These are phyloP conservation scores for Apiotrichum akiyoshidainum DNA, from an alignment of 1,284 basidiomycete species.

Conservation along the genomic window DNA sequence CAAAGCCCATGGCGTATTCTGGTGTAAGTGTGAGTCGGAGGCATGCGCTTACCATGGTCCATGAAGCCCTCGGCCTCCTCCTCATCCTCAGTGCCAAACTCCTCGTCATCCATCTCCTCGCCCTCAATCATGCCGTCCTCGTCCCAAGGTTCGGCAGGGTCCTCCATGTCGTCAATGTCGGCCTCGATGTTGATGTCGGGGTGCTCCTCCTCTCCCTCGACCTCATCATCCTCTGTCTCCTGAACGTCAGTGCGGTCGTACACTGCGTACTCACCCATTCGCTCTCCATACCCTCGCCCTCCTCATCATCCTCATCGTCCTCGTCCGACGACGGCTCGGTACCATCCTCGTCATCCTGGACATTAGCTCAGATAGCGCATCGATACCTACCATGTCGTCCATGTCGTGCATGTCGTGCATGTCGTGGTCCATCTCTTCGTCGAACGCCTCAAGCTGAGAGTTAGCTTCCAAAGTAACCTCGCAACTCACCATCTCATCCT, in stretches of 20 bases:
- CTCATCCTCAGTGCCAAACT: slow-evolving; percentile 38
- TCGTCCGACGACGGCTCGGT: slow-evolving; percentile 48
- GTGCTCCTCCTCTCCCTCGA: slow-evolving; percentile 36
- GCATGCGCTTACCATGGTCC: slow-evolving; percentile 58
- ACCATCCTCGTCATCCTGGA: slow-evolving; percentile 60
- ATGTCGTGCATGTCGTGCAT: slow-evolving; percentile 28
- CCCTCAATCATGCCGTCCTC: slow-evolving; percentile 55
- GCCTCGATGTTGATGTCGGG: slow-evolving; percentile 18
- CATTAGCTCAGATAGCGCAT: slow-evolving; percentile 7
- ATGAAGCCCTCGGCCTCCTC: slow-evolving; percentile 60
- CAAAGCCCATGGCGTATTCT: slow-evolving; percentile 23
- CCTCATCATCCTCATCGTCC: slow-evolving; percentile 51
- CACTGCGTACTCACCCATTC: slow-evolving; percentile 31
- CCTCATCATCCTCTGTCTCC: slow-evolving; percentile 36
- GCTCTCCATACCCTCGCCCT: slow-evolving; percentile 28
- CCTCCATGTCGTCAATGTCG: slow-evolving; percentile 29
- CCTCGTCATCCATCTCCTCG: slow-evolving; percentile 25
- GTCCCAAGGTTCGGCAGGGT: slow-evolving; percentile 31
- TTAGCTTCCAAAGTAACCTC: slow-evolving; percentile 2
- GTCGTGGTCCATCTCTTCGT: slow-evolving; percentile 36
- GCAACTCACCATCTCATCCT: slow-evolving; percentile 56
- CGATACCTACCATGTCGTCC: slow-evolving; percentile 10
- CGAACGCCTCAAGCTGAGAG: slow-evolving; percentile 27
- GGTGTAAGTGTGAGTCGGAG: background rate
- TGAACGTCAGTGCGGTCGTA: slow-evolving; percentile 1